phyloP scores from a whole-genome alignment of 768 basidiomycete species.

The Lenzites betulinus region DNA sequence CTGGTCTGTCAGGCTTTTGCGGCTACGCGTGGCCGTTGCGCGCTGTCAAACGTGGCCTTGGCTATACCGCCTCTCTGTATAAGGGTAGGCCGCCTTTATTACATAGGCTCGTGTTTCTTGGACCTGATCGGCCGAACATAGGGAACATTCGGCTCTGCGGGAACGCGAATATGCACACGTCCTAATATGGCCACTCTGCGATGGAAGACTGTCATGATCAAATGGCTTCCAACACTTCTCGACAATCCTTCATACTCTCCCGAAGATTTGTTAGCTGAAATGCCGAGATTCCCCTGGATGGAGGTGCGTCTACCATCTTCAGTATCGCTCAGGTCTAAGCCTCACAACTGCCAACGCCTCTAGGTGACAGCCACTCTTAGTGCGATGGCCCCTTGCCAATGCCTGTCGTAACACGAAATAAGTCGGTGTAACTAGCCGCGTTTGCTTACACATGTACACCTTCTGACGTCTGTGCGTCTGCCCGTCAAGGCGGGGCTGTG shows the following conservation, averaged over 20 bases:
- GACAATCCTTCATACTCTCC: constrained; percentile 4
- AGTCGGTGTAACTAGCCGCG: neutral
- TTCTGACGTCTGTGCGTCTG: neutral
- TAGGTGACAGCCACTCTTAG: neutral
- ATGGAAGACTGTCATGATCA: neutral
- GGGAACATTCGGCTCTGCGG: neutral
- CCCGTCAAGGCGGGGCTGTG: constrained; percentile 3
- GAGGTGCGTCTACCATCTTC: neutral
- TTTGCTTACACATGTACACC: neutral
- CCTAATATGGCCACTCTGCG: neutral
- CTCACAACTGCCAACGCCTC: neutral
- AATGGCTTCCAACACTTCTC: neutral
- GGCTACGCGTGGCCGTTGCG: neutral
- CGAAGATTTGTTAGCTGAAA: neutral
- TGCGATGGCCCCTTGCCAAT: neutral
- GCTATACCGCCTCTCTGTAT: neutral
- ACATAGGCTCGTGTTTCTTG: neutral
- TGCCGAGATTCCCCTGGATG: neutral
- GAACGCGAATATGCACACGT: neutral
- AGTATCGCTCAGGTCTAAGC: neutral
- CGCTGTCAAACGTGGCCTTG: neutral
- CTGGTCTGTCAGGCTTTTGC: neutral
- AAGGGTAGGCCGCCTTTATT: neutral
- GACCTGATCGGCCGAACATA: constrained; percentile 2
- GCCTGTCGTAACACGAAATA: neutral